A percentile compares a stretch with the other conserved stretches of the same genome.
These are phyloP conservation scores for Pichia rugopelliculosa DNA, from an alignment of 805 yeast genomes.

Conservation along the genomic window DNA sequence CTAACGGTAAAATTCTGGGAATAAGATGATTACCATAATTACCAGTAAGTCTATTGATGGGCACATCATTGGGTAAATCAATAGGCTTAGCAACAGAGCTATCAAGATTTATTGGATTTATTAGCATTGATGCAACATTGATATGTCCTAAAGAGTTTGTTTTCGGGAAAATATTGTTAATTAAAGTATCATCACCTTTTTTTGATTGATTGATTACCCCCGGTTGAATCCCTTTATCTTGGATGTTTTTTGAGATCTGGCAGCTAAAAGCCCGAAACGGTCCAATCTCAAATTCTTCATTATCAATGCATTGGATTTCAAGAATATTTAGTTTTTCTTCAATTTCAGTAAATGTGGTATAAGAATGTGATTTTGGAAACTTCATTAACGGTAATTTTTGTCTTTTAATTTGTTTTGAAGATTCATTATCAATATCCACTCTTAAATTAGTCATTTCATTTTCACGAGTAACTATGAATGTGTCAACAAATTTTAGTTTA, in stretches of 20 bases:
- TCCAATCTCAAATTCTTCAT: conserved; percentile 11
- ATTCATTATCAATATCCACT: conserved; percentile 6
- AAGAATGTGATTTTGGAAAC: conserved; percentile 27
- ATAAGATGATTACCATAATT: neutral
- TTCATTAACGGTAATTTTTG: conserved; percentile 38
- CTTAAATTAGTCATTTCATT: conserved; percentile 13
- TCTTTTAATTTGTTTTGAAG: conserved; percentile 23
- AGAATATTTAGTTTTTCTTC: conserved; percentile 19
- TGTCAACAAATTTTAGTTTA: conserved; percentile 40
- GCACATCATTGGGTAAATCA: too few species aligned
- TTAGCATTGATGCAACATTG: neutral
- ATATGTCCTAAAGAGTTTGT: too few species aligned
- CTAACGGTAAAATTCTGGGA: conserved; percentile 3
- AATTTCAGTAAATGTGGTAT: conserved; percentile 34
- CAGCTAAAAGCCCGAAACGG: conserved; percentile 22
- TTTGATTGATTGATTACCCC: neutral
- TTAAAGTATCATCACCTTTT: neutral
- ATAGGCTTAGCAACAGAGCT: neutral
- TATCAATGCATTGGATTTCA: neutral
- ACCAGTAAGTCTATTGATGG: neutral
- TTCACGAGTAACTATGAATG: conserved; percentile 28
- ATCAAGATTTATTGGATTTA: too few species aligned
- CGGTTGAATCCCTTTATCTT: too few species aligned
- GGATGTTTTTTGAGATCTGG: neutral
- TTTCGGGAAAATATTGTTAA: too few species aligned